Percentiles rank a stretch among this genome's conserved stretches.
Conservation (phyloP, 129 eudicot species). For the Lonicera japonica region DNA sequence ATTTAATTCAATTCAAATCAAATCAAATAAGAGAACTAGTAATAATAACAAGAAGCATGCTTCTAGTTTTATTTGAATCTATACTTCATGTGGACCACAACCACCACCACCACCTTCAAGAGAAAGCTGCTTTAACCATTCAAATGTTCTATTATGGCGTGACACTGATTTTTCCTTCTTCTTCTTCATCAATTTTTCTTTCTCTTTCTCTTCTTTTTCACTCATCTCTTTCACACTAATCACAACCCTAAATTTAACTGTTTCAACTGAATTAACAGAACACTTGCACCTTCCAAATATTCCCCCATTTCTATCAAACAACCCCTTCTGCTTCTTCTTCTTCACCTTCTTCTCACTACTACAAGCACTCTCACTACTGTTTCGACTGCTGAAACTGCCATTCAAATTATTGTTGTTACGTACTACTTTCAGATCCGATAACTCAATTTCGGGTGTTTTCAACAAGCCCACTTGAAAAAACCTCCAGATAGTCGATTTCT, state of each 20-base stretch:
- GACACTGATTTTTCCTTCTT: conserved; percentile 49
- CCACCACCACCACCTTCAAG: conserved; percentile 32
- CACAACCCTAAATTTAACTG: not conserved
- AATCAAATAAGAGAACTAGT: too few relatives aligned
- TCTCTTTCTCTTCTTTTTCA: conserved; percentile 6
- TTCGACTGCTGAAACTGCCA: conserved; percentile 37
- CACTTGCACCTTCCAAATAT: conserved; percentile 67
- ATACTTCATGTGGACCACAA: conserved; percentile 3
- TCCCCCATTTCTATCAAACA: not conserved
- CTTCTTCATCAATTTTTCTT: conserved; percentile 11
- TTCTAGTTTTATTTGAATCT: too few relatives aligned
- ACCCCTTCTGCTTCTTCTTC: conserved; percentile 29
- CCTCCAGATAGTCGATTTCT: conserved; percentile 59
- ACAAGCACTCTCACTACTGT: conserved; percentile 36
- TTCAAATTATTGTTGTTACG: conserved; percentile 24
- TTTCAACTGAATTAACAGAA: conserved; percentile 21
- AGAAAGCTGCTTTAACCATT: conserved; percentile 94
- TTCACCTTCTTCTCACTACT: conserved; percentile 15
- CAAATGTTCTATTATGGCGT: conserved; percentile 81
- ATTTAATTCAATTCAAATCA: too few relatives aligned
- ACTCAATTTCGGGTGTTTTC: conserved; percentile 65
- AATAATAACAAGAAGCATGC: conserved; percentile 15
- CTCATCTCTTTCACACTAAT: not conserved
- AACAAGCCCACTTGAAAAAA: conserved; percentile 58
- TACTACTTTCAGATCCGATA: conserved; percentile 12